Percentiles rank a stretch among this genome's conserved stretches.
Evolutionary conservation across 139 green algal species (phyloP).

Genomic region (Dunaliella sp.): DNA sequence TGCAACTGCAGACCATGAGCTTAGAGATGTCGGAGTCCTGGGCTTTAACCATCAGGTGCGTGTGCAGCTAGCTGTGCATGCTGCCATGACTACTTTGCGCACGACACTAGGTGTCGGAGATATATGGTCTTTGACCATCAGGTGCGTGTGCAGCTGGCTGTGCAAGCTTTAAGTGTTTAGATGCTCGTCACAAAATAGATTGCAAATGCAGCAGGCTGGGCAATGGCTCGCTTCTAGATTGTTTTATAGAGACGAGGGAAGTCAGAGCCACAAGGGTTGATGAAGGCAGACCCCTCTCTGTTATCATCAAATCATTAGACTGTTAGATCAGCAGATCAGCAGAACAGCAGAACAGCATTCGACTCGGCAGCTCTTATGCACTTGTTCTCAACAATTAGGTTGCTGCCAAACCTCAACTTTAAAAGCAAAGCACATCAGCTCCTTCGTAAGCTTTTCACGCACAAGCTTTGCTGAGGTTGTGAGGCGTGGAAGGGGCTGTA

Average conservation of each 20-base stretch:
- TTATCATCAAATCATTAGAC: too few species aligned
- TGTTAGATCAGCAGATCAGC: too few species aligned
- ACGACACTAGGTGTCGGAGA: slow-evolving; percentile 58
- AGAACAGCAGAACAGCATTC: too few species aligned
- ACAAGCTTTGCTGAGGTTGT: not conserved
- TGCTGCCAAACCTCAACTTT: too few species aligned
- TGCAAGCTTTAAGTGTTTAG: too few species aligned
- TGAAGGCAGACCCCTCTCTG: too few species aligned
- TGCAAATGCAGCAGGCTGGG: slow-evolving; percentile 16
- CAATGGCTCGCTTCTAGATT: too few species aligned
- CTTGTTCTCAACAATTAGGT: too few species aligned
- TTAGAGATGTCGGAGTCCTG: slow-evolving; percentile 62
- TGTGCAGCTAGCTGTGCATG: not conserved
- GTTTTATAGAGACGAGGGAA: too few species aligned
- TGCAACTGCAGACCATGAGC: slow-evolving; percentile 35
- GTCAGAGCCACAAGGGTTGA: too few species aligned
- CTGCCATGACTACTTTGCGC: not conserved
- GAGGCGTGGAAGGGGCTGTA: not conserved
- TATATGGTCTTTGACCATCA: slow-evolving; percentile 40
- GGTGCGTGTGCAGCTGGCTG: slow-evolving; percentile 8
- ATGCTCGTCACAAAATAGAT: slow-evolving; percentile 62
- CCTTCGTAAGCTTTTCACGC: not conserved
- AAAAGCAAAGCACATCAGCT: too few species aligned
- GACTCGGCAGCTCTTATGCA: too few species aligned
- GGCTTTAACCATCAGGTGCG: slow-evolving; percentile 31